Conservation (phyloP, 805 yeast genomes). For the Hemisphaericaspora nanyangensis region DNA sequence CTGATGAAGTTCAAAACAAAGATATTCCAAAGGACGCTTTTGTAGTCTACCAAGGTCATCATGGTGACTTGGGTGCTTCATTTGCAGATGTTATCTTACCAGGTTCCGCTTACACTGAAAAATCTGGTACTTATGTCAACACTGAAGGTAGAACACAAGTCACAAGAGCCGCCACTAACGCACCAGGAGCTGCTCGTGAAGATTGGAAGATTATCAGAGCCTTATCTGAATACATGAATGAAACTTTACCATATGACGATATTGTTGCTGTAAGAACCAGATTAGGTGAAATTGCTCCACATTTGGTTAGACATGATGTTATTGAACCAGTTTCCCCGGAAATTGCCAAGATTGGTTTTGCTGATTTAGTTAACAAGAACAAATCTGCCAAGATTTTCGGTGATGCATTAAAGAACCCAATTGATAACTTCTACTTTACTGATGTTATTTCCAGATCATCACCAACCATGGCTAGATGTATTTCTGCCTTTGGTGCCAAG, state of each 20-base stretch:
- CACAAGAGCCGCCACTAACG: slow-evolving; percentile 81
- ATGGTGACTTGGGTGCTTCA: slow-evolving; percentile 86
- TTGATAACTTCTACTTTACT: slow-evolving; percentile 82
- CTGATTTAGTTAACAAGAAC: slow-evolving; percentile 38
- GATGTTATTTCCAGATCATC: slow-evolving; percentile 84
- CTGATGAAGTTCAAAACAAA: slow-evolving; percentile 69
- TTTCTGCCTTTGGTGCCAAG: slow-evolving; percentile 65
- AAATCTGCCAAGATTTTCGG: slow-evolving; percentile 37
- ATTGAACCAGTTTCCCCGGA: slow-evolving; percentile 64
- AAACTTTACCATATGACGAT: slow-evolving; percentile 74
- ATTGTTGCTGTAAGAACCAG: slow-evolving; percentile 62
- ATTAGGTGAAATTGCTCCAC: slow-evolving; percentile 76
- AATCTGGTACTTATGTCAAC: slow-evolving; percentile 78
- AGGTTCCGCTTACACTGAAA: slow-evolving; percentile 86
- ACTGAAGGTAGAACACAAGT: slow-evolving; percentile 87
- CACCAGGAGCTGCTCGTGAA: slow-evolving; percentile 88
- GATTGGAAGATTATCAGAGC: slow-evolving; percentile 90
- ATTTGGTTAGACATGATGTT: slow-evolving; percentile 68
- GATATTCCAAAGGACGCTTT: slow-evolving; percentile 82
- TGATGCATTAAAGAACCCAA: slow-evolving; percentile 59
- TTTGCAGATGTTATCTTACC: slow-evolving; percentile 85
- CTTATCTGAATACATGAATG: slow-evolving; percentile 69
- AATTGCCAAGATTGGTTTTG: slow-evolving; percentile 55
- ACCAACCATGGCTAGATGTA: slow-evolving; percentile 87
- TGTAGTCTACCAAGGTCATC: slow-evolving; percentile 88